Base-by-base conservation (phyloP, 1,284 basidiomycete genomes). In the Sanghuangporus weigelae region DNA sequence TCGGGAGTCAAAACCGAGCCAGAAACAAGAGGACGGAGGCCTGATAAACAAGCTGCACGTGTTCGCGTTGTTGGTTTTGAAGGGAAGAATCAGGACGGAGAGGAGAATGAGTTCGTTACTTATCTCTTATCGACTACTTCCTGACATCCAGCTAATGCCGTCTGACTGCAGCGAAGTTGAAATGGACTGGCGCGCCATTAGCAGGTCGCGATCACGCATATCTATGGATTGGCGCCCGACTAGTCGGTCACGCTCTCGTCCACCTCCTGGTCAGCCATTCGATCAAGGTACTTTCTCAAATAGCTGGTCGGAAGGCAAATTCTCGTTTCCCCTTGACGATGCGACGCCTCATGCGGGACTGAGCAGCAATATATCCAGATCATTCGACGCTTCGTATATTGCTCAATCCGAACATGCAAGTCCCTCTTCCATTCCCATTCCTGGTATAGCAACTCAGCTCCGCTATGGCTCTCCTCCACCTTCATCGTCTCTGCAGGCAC, bases 151-250 rank as follows among this genome's bases (percentile, higher is more conserved):
- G 54, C 54, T 67, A 65, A 66, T 68, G 65, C 66, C 67, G 2
- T 31, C 64, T 68, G 68, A 69, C 61, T 50, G 21, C 65, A 89
- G 86, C 64, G 76, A 78, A 69, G 73, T 81, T 63, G 79, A 82
- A 46, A 97, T 98, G 90, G 96, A 98, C 73, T 98, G 96, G 95
- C 85, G 95, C 51, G 90, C 91, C 19, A 87, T 93, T 71, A 95
- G 93, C 72, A 86, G 95, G 65, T 97, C 95, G 14, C 85, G 95
- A 66, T 98, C 96, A 23, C 88, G 96, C 31, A 89, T 92, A 71
- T 90, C 93, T 14, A 91, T 90, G 88, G 90, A 92, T 74, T 92
- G 89, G 89, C 81, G 83, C 61, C 86, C 89, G 58, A 78, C 83
- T 62, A 89, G 85, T 74, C 86, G 91, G 62, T 90, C 88, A 65